phyloP scores from a whole-genome alignment of 352 stramenopile genomes.

The Pythium brassicae region DNA sequence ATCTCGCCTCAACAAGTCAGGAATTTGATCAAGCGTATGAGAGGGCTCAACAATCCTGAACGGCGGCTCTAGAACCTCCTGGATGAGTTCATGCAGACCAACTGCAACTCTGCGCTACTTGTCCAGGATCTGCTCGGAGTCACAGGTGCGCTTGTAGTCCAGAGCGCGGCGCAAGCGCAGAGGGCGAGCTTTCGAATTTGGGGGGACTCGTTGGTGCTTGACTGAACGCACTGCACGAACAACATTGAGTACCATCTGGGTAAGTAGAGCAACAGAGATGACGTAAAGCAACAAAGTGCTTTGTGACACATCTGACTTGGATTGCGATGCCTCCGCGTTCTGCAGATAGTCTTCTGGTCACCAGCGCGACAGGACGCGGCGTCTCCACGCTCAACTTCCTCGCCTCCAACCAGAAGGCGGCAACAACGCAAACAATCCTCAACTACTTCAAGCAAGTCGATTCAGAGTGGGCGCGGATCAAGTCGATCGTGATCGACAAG shows the following conservation, averaged over 20 bases:
- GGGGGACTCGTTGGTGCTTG: slow-evolving; percentile 16
- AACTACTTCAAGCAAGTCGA: slow-evolving; percentile 18
- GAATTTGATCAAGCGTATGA: too few species aligned
- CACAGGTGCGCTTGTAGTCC: slow-evolving; percentile 11
- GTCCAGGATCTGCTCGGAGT: slow-evolving; percentile 18
- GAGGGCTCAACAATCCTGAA: too few species aligned
- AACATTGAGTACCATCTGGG: slow-evolving; percentile 13
- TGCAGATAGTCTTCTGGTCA: too few species aligned
- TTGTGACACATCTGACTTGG: slow-evolving; percentile 18
- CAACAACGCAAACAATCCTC: slow-evolving; percentile 9
- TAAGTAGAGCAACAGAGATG: slow-evolving; percentile 4
- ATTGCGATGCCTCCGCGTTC: not conserved
- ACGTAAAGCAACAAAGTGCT: slow-evolving; percentile 3
- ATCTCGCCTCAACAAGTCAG: too few species aligned
- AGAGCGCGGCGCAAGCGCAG: slow-evolving; percentile 13
- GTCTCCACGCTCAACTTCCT: too few species aligned
- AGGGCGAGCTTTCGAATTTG: slow-evolving; percentile 14
- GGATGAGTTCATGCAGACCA: too few species aligned
- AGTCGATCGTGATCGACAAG: slow-evolving; percentile 19
- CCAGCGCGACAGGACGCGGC: too few species aligned
- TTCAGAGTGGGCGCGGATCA: slow-evolving; percentile 4
- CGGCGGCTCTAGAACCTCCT: too few species aligned
- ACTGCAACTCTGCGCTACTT: not conserved
- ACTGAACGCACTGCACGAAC: slow-evolving; percentile 21
- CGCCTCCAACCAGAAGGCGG: slow-evolving; percentile 11